Percentiles rank a stretch among this genome's conserved stretches.
Evolutionary conservation across 176 grass and related monocot species (phyloP).

Genomic region (Rhynchospora breviuscula): DNA sequence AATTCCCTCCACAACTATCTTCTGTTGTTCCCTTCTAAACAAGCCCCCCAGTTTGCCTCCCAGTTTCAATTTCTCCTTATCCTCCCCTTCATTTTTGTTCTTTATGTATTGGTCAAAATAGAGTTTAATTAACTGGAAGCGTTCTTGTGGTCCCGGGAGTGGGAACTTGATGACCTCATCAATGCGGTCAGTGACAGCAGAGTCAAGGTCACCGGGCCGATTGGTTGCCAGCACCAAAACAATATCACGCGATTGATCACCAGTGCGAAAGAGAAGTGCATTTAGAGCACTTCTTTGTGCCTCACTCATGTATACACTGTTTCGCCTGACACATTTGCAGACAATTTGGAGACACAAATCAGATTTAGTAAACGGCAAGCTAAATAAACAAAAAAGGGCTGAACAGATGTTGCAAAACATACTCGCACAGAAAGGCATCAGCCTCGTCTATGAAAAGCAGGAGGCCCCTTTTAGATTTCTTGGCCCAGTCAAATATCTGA

Average conservation of each 20-base stretch:
- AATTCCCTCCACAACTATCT: slow-evolving; percentile 55
- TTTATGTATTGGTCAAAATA: slow-evolving; percentile 69
- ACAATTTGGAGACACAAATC: neutral
- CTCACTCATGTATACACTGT: slow-evolving; percentile 85
- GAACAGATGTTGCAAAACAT: slow-evolving; percentile 33
- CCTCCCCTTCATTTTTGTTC: slow-evolving; percentile 35
- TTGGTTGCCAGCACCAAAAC: slow-evolving; percentile 90
- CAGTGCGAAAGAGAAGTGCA: slow-evolving; percentile 85
- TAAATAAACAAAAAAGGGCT: neutral
- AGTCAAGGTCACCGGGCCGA: slow-evolving; percentile 81
- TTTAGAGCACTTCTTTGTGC: slow-evolving; percentile 89
- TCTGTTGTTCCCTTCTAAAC: slow-evolving; percentile 58
- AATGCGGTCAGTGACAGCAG: slow-evolving; percentile 85
- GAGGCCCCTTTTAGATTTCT: slow-evolving; percentile 75
- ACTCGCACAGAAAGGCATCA: slow-evolving; percentile 97
- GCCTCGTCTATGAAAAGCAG: slow-evolving; percentile 96
- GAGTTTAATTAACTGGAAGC: slow-evolving; percentile 71
- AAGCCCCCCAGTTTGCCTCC: slow-evolving; percentile 38
- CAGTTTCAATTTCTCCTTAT: slow-evolving; percentile 26
- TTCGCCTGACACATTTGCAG: slow-evolving; percentile 50
- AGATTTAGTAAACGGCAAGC: neutral
- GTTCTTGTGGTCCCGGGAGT: slow-evolving; percentile 71
- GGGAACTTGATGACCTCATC: slow-evolving; percentile 94
- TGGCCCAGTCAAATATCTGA: slow-evolving; percentile 97
- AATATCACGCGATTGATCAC: slow-evolving; percentile 85